Base-by-base conservation (phyloP, 2,329 filamentous ascomycete species). In the Calonectria pseudoreteaudii region DNA sequence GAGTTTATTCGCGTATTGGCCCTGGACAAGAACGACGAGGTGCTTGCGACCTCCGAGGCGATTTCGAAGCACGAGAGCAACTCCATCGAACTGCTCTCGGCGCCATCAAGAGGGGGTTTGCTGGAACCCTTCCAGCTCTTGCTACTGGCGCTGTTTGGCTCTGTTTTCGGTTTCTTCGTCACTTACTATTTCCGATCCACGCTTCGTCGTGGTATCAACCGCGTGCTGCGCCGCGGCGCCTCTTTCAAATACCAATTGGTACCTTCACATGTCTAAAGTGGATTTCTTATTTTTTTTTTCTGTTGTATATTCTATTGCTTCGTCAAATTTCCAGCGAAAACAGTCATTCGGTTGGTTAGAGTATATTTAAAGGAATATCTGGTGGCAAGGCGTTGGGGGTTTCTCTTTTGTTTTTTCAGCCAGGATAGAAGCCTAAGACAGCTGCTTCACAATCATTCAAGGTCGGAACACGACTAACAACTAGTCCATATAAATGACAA, bases 21-120 rank as follows among this genome's bases (percentile, higher is more conserved):
- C 0, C 47, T 81, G 56, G 77, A 79, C 31, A 72, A 49, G 14
- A 31, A 75, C 14, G 72, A 58, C 28, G 30, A 82, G 26, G 13
- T 79, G 76, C 72, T 89, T 82, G 1, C 84, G 79, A 23, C 65
- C 8, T 77, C 76, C 5, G 20, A 53, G 9, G 41, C 67, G 0
- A 68, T 77, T n/a, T 72, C 71, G 7, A 76, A 72, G 60, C 41
- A 70, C 18, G 62, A 77, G 36, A 23, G 72, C 8, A 74, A 60
- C 4, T 20, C 66, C 23, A 52, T 71, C 3, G 68, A 66, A 41
- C 31, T 75, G 5, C 73, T 77, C 13, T 71, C 75, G 2, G 75
- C 76, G 3, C 75, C 75, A 6, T 64, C 70, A 16, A 75, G 76
- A 41, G 66, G 76, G 3, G 30, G 38, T 3, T 50, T 38, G 47